Base-by-base conservation (phyloP, 1,284 basidiomycete genomes). In the Paramarasmius palmivorus region DNA sequence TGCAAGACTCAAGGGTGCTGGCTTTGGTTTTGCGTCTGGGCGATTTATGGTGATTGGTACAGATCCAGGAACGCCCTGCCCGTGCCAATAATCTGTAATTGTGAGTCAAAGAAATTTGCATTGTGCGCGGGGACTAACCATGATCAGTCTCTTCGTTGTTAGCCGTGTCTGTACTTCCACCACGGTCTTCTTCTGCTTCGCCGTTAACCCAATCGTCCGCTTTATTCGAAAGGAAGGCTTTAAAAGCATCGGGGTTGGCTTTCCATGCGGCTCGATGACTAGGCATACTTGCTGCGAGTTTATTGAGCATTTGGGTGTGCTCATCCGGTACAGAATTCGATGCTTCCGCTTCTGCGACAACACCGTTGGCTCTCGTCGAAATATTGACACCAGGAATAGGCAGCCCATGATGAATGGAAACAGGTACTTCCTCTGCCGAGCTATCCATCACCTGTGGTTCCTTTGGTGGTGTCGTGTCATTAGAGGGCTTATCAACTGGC, bases 261-360 rank as follows among this genome's bases (percentile, higher is more conserved):
- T 74, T 81, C 88, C 88, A 90, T 6, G 82, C 82, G 15, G 75
- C 79, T 53, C 86, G 75, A 64, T 90, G 88, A 59, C 84, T 90
- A 0, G 88, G 85, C 20, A 75, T 81, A 66, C 81, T 75, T 29
- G 85, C 87, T 4, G 83, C 86, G 14, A 89, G 79, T 22, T 88
- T 71, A 59, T 77, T 78, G 59, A 81, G 58, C 36, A 90, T 73
- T 56, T 83, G 79, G 34, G n/a, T n/a, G n/a, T n/a, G n/a, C n/a
- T n/a, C n/a, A n/a, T 72, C 75, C 59, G 87, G 82, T 41, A 75
- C 76, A 51, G n/a, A 52, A 46, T 52, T 60, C 53, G 40, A 63
- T 63, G 34, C 57, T 56, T 51, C 62, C 57, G 57, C 15, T 63
- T 53, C 3, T 57, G 57, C 37, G 44, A 35, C 36, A 63, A 59